A percentile compares a stretch with the other conserved stretches of the same genome.
Conservation (phyloP, 805 yeast species). For the Myxozyma kluyveri region DNA sequence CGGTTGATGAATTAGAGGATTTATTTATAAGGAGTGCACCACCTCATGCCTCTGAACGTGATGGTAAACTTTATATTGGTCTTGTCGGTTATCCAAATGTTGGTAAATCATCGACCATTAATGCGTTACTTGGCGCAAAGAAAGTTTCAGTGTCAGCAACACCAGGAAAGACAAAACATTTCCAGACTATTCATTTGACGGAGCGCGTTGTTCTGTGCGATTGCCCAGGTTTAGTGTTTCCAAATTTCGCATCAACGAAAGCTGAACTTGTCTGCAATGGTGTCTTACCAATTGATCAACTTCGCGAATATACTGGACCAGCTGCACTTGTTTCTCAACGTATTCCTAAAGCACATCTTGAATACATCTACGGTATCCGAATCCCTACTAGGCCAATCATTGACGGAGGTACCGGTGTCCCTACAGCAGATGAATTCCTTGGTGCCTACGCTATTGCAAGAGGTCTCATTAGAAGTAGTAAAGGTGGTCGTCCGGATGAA, state of each 20-base stretch:
- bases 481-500: constrained; percentile 95
- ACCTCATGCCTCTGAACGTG: constrained; percentile 37
- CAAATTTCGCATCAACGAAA: constrained; percentile 93
- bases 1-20: constrained; percentile 80
- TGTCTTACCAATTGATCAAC: constrained; percentile 96
- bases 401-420: constrained; percentile 85
- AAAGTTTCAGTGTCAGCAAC: constrained; percentile 98
- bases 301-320: constrained; percentile 90
- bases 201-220: constrained; percentile 86
- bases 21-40: constrained; percentile 79
- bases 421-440: constrained; percentile 84
- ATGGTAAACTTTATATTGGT: constrained; percentile 53
- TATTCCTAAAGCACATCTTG: constrained; percentile 82
- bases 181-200: constrained; percentile 88
- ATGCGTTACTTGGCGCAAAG: constrained; percentile 92
- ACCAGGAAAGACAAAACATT: constrained; percentile 98
- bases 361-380: constrained; percentile 90
- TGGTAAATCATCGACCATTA: constrained; percentile 96
- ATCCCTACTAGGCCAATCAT: constrained; percentile 69
- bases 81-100: constrained; percentile 97
- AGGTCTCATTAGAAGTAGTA: constrained; percentile 91
- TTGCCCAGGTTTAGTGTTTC: constrained; percentile 99
- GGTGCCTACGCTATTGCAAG: constrained; percentile 94
- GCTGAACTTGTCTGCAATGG: constrained; percentile 98
- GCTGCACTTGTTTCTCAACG: constrained; percentile 78